A percentile compares a stretch with the other conserved stretches of the same genome.
Evolutionary conservation across 345 rosid species (phyloP).

Genomic region (Odontarrhena argentea): DNA sequence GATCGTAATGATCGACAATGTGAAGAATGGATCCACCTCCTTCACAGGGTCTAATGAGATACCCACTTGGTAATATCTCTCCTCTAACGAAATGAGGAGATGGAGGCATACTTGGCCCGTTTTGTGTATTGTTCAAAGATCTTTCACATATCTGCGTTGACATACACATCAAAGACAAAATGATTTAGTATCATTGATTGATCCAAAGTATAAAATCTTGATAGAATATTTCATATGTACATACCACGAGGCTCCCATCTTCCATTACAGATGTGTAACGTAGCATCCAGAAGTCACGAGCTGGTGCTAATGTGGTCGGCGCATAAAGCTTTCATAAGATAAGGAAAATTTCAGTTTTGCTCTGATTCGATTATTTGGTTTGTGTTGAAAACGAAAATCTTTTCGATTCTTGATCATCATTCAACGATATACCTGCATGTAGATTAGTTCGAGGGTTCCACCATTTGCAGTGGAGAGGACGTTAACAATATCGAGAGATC

Average conservation of each 20-base stretch:
- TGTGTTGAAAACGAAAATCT: background rate
- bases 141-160: conserved; percentile 74
- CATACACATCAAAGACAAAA: background rate
- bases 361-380: background rate
- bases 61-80: conserved; percentile 91
- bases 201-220: background rate
- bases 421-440: conserved; percentile 80
- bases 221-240: conserved; percentile 16
- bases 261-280: conserved; percentile 93
- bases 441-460: conserved; percentile 95
- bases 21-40: conserved; percentile 98
- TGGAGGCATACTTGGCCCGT: conserved; percentile 95
- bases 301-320: conserved; percentile 96
- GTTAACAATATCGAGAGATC: conserved; percentile 83
- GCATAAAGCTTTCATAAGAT: conserved; percentile 71
- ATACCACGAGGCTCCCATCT: conserved; percentile 98
- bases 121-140: conserved; percentile 87
- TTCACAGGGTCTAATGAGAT: conserved; percentile 94
- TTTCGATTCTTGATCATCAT: conserved; percentile 11
- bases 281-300: conserved; percentile 98
- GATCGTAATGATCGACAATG: conserved; percentile 90
- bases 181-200: background rate
- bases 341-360: background rate
- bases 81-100: conserved; percentile 93
- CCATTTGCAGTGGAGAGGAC: conserved; percentile 89